Conservation (phyloP, 2,329 filamentous ascomycete species). For the Trichoderma pleuroti region DNA sequence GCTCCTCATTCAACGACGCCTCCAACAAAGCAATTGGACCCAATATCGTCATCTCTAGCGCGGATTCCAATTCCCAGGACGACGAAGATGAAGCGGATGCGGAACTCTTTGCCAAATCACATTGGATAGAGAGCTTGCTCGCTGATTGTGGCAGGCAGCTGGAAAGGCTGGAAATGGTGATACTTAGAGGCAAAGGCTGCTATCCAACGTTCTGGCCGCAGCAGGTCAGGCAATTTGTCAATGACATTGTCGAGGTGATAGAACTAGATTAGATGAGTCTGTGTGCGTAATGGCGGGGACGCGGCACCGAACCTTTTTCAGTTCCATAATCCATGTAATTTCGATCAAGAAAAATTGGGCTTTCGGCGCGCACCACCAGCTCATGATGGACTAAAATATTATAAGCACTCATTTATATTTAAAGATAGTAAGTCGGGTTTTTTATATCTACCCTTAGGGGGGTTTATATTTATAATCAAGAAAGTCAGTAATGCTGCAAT, state of each 20-base stretch:
- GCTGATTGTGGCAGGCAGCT: neutral
- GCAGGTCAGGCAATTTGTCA: neutral
- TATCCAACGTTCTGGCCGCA: slow-evolving; percentile 1
- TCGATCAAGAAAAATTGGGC: neutral
- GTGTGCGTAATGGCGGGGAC: neutral
- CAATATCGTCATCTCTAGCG: neutral
- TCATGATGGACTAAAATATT: neutral
- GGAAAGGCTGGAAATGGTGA: neutral
- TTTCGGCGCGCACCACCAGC: neutral
- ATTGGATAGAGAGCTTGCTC: neutral
- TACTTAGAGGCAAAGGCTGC: neutral
- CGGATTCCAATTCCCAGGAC: neutral
- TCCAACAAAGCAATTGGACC: neutral
- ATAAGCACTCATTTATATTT: too few relatives aligned
- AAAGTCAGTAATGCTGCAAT: too few relatives aligned
- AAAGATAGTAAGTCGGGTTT: too few relatives aligned
- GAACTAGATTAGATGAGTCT: neutral
- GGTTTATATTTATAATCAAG: too few relatives aligned
- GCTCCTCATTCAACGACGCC: neutral
- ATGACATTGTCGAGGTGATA: neutral
- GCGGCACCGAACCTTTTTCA: neutral
- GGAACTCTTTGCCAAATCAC: neutral
- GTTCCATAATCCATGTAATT: neutral
- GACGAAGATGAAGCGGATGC: neutral
- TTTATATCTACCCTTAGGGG: too few relatives aligned